These are phyloP conservation scores for Acacia crassicarpa DNA, from an alignment of 306 rosid species.

Conservation along the genomic window DNA sequence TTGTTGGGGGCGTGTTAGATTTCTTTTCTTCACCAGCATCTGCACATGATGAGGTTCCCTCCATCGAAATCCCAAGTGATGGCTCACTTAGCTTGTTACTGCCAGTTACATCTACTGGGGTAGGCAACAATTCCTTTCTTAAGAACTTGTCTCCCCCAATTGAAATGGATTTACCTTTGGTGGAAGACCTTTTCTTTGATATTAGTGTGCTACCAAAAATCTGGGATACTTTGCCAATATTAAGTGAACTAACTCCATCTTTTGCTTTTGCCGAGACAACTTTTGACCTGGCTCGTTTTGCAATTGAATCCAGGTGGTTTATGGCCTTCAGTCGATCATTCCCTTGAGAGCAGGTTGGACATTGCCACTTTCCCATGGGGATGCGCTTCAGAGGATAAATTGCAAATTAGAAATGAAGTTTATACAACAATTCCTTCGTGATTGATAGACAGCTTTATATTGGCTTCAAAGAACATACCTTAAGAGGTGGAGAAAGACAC, in stretches of 20 bases:
- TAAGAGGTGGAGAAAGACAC: slow-evolving; percentile 96
- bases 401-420: slow-evolving; percentile 20
- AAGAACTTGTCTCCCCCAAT: slow-evolving; percentile 48
- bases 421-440: neutral
- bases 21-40: slow-evolving; percentile 54
- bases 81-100: slow-evolving; percentile 51
- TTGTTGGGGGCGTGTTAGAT: slow-evolving; percentile 43
- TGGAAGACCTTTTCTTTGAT: slow-evolving; percentile 83
- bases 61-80: slow-evolving; percentile 48
- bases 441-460: slow-evolving; percentile 22
- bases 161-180: slow-evolving; percentile 70
- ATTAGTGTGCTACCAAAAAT: slow-evolving; percentile 76
- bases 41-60: slow-evolving; percentile 55
- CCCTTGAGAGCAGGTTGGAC: slow-evolving; percentile 82
- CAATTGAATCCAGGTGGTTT: slow-evolving; percentile 63
- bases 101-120: slow-evolving; percentile 52
- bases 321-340: slow-evolving; percentile 59
- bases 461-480: slow-evolving; percentile 59
- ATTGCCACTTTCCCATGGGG: slow-evolving; percentile 96
- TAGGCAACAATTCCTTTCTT: slow-evolving; percentile 47
- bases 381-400: slow-evolving; percentile 71
- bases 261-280: slow-evolving; percentile 53
- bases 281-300: slow-evolving; percentile 94
- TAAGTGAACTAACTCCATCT: slow-evolving; percentile 62
- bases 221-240: slow-evolving; percentile 62